Conservation (phyloP, 495 filamentous ascomycete species). For the Polyplosphaeria fusca region DNA sequence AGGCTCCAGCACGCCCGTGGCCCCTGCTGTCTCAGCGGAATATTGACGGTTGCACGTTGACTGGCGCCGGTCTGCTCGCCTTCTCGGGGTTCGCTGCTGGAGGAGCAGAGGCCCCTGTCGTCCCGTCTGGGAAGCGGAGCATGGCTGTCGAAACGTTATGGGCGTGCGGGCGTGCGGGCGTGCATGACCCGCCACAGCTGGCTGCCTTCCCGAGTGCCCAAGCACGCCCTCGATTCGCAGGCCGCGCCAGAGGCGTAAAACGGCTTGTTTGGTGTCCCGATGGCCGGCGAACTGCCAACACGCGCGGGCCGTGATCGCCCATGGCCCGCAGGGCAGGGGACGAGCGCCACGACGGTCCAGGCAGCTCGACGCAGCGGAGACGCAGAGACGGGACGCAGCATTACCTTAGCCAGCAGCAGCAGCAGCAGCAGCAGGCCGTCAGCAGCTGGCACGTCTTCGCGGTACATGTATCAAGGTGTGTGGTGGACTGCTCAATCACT, state of each 20-base stretch:
- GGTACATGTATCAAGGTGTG: no score
- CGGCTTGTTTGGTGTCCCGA: constrained; percentile 32
- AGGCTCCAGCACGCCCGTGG: constrained; percentile 13
- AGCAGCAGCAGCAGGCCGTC: no score
- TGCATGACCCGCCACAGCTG: constrained; percentile 32
- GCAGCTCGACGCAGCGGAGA: neutral
- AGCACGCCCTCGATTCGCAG: neutral
- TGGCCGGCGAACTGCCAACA: constrained; percentile 8
- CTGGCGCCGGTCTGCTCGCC: neutral
- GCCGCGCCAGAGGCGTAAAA: constrained; percentile 11
- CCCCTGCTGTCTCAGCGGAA: neutral
- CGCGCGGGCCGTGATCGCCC: constrained; percentile 18
- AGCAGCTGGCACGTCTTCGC: no score
- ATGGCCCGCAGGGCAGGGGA: neutral
- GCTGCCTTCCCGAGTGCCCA: constrained; percentile 15
- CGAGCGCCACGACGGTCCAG: neutral
- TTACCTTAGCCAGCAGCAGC: no score
- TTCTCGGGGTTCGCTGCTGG: neutral
- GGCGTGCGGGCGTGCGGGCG: constrained; percentile 20
- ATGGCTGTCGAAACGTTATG: constrained; percentile 31
- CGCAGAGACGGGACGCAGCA: no score
- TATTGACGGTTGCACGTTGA: neutral
- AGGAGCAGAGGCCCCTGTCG: constrained; percentile 3
- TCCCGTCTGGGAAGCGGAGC: constrained; percentile 15
- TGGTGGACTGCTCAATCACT: no score